Evolutionary conservation across 1,139 yeast species (phyloP).

Genomic region (Pichia sp.): DNA sequence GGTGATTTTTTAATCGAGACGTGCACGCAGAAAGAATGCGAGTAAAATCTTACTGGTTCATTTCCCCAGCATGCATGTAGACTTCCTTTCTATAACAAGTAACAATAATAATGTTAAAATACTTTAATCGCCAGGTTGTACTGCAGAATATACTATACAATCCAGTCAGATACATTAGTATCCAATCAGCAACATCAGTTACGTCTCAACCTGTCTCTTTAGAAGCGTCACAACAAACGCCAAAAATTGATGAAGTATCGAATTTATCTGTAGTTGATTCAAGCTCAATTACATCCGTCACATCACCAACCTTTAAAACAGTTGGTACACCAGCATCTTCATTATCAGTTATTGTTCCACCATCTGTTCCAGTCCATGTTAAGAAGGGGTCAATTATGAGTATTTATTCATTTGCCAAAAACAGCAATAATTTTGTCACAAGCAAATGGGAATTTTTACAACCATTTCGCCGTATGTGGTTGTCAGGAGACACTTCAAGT

Average conservation of each 20-base stretch:
- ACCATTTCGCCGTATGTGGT: conserved; percentile 36
- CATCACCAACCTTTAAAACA: conserved; percentile 30
- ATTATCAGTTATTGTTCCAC: conserved; percentile 43
- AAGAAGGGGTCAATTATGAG: conserved; percentile 45
- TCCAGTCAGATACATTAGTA: conserved; percentile 21
- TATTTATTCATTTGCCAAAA: conserved; percentile 22
- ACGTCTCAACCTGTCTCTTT: conserved; percentile 9
- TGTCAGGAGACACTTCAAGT: conserved; percentile 37
- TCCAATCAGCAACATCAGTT: conserved; percentile 20
- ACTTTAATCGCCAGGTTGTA: not conserved
- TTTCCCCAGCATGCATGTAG: not conserved
- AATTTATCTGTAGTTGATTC: conserved; percentile 7
- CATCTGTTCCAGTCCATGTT: conserved; percentile 48
- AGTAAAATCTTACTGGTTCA: not conserved
- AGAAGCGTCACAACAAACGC: not conserved
- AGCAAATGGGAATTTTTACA: conserved; percentile 30
- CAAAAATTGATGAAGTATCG: conserved; percentile 15
- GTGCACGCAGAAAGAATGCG: not conserved
- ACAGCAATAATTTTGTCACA: conserved; percentile 1
- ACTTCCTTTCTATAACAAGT: not conserved
- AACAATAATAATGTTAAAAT: not conserved
- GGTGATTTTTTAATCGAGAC: not conserved
- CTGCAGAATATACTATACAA: not conserved
- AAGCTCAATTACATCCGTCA: not conserved
- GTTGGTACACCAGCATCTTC: conserved; percentile 42